Conservation (phyloP, 306 rosid species). For the Vigna radiata region DNA sequence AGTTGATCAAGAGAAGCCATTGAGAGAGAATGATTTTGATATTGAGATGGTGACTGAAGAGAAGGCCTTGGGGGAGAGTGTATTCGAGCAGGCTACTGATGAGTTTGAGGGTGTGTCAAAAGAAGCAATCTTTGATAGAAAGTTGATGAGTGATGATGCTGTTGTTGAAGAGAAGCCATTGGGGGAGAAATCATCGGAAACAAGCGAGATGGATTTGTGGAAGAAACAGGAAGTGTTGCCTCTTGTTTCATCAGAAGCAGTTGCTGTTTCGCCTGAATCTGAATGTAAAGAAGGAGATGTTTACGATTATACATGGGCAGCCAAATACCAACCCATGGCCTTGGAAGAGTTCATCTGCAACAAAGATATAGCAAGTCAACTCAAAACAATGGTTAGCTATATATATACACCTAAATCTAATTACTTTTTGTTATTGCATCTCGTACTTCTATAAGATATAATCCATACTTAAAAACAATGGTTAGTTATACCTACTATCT, state of each 20-base stretch:
- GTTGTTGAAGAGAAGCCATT: slow-evolving; percentile 52
- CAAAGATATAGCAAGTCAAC: slow-evolving; percentile 55
- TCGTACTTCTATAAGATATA: too few relatives aligned
- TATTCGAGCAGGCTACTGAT: neutral
- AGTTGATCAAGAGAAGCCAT: neutral
- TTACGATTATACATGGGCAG: slow-evolving; percentile 64
- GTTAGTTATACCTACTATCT: too few relatives aligned
- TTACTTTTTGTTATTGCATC: too few relatives aligned
- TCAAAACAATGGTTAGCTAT: slow-evolving; percentile 54
- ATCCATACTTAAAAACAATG: too few relatives aligned
- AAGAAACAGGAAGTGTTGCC: slow-evolving; percentile 39
- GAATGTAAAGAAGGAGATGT: neutral
- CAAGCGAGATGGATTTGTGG: neutral
- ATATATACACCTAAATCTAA: neutral
- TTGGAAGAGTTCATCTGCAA: slow-evolving; percentile 80
- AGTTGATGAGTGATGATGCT: neutral
- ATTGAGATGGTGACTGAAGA: slow-evolving; percentile 30
- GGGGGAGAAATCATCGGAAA: slow-evolving; percentile 53
- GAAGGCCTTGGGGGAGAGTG: slow-evolving; percentile 65
- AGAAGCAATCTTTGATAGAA: neutral
- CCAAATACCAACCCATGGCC: slow-evolving; percentile 62
- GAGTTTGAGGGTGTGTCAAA: neutral
- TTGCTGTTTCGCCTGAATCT: slow-evolving; percentile 7
- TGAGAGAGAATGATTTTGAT: neutral
- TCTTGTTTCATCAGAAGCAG: slow-evolving; percentile 20